These are phyloP conservation scores for Claviceps humidiphila DNA, from an alignment of 2,329 filamentous ascomycete species.

Conservation along the genomic window DNA sequence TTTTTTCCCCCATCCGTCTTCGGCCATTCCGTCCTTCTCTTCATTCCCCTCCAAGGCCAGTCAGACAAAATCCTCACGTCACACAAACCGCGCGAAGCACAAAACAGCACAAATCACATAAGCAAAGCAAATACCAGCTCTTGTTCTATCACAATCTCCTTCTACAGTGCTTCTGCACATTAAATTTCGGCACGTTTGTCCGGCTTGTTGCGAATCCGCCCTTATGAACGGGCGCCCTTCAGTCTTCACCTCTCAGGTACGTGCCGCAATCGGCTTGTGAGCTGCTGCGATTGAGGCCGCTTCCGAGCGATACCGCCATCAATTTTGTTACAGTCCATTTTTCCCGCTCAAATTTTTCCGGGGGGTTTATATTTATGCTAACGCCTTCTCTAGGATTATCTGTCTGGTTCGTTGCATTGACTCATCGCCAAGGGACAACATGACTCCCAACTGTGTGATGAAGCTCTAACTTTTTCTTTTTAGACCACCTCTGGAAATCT, in stretches of 20 bases:
- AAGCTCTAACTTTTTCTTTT: constrained; percentile 2
- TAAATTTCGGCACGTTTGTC: constrained; percentile 12
- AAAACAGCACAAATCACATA: background rate
- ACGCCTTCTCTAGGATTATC: constrained; percentile 51
- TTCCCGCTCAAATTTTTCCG: background rate
- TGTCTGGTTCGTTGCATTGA: constrained; percentile 47
- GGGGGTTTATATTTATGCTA: constrained; percentile 19
- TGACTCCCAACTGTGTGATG: constrained; percentile 14
- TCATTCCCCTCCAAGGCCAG: constrained; percentile 2
- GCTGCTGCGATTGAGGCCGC: background rate
- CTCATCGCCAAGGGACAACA: constrained; percentile 24
- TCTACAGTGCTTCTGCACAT: constrained; percentile 9
- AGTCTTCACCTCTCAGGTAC: constrained; percentile 77
- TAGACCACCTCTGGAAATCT: constrained; percentile 31
- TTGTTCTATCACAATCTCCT: background rate
- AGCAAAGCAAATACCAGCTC: background rate
- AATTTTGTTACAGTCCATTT: background rate
- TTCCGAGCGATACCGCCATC: background rate
- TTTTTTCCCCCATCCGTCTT: background rate
- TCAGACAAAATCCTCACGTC: constrained; percentile 4
- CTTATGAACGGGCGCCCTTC: constrained; percentile 79
- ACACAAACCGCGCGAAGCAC: background rate
- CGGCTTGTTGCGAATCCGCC: constrained; percentile 37
- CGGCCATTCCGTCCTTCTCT: background rate
- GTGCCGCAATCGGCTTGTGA: constrained; percentile 12